phyloP scores from a whole-genome alignment of 129 eudicot genomes.

The Pittosporum tobira region DNA sequence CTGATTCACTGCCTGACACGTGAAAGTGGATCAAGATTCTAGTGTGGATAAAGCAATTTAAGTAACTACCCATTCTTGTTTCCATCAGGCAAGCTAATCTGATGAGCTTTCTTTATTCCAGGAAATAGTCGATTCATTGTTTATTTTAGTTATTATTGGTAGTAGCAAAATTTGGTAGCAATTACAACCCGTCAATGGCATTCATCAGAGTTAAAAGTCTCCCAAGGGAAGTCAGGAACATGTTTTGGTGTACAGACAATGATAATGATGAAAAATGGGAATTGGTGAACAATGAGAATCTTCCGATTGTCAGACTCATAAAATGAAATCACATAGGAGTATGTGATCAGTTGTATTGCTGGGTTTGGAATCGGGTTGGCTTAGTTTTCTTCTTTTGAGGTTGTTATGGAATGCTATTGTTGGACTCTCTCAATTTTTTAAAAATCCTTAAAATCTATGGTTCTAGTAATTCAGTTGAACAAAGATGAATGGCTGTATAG shows the following conservation, averaged over 20 bases:
- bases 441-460: too few species aligned
- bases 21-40: slow-evolving; percentile 21
- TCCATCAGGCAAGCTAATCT: slow-evolving; percentile 5
- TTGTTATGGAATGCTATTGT: not conserved
- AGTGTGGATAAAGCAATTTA: not conserved
- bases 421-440: too few species aligned
- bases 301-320: too few species aligned
- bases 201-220: not conserved
- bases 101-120: not conserved
- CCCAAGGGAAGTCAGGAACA: slow-evolving; percentile 1
- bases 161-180: not conserved
- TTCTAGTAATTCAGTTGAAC: too few species aligned
- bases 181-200: not conserved
- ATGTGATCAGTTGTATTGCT: too few species aligned
- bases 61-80: not conserved
- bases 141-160: not conserved
- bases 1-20: slow-evolving; percentile 55
- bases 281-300: not conserved
- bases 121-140: not conserved
- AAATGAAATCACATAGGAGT: too few species aligned
- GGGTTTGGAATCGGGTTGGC: not conserved
- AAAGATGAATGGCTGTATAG: too few species aligned
- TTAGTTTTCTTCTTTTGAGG: not conserved
- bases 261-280: slow-evolving; percentile 12
- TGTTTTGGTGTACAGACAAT: not conserved